Evolutionary conservation across 73 alveolate genomes (phyloP).

Genomic region (Blepharisma japonicum): DNA sequence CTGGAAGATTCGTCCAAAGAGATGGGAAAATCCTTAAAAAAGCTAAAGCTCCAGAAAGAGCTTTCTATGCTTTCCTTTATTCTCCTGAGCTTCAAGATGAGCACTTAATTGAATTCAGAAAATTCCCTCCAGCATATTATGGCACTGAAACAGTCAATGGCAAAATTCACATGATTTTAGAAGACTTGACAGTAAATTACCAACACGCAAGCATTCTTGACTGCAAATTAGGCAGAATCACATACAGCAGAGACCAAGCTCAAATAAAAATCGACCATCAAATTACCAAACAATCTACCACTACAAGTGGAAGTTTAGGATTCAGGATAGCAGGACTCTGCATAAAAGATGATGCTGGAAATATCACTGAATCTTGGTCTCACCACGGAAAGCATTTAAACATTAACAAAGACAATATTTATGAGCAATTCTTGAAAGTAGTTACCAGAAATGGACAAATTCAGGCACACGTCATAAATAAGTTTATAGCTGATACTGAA

Average conservation of each 20-base stretch:
- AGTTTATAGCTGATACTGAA: background rate
- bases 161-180: background rate
- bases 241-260: constrained; percentile 1
- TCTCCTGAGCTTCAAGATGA: too few relatives aligned
- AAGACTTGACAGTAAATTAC: background rate
- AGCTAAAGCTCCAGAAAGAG: too few relatives aligned
- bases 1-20: too few relatives aligned
- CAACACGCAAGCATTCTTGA: constrained; percentile 9
- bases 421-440: background rate
- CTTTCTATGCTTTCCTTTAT: too few relatives aligned
- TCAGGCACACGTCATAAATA: background rate
- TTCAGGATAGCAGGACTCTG: constrained; percentile 24
- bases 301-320: constrained; percentile 30
- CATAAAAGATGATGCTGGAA: background rate
- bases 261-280: background rate
- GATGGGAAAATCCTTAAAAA: too few relatives aligned
- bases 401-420: background rate
- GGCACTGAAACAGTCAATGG: constrained; percentile 18
- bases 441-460: background rate
- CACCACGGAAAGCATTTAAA: background rate
- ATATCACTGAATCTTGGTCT: background rate
- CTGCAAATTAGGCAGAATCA: constrained; percentile 25
- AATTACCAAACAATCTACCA: background rate
- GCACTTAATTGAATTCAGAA: background rate
- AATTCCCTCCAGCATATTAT: background rate